Percentiles rank a stretch among this genome's conserved stretches.
Conservation (phyloP, 78 protist species). For the Dictyostelium discoideum region dicty_2.7 NC_007088.5:1834001-1834500, state of each 20-base stretch:
- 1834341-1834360: slow-evolving; percentile 46
- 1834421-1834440: slow-evolving; percentile 77
- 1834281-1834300: neutral
- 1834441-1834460: slow-evolving; percentile 29
- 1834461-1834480: neutral
- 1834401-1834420: slow-evolving; percentile 83
- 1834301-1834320: slow-evolving; percentile 65
- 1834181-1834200: slow-evolving; percentile 74
- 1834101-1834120: slow-evolving; percentile 69
- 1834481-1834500: neutral
- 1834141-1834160: slow-evolving; percentile 59
- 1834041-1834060: slow-evolving; percentile 6
- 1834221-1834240: no score
- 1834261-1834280: neutral
- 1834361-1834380: slow-evolving; percentile 60
- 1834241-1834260: no score
- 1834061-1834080: slow-evolving; percentile 58
- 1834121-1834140: slow-evolving; percentile 59
- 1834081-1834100: slow-evolving; percentile 78
- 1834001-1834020: neutral
- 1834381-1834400: slow-evolving; percentile 70
- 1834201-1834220: slow-evolving; percentile 68
- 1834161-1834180: slow-evolving; percentile 77
- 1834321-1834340: slow-evolving; percentile 53
- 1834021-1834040: no score